Evolutionary conservation across 2,329 filamentous ascomycete genomes (phyloP).

Genomic region (Stagonosporopsis cucurbitacearum): DNA sequence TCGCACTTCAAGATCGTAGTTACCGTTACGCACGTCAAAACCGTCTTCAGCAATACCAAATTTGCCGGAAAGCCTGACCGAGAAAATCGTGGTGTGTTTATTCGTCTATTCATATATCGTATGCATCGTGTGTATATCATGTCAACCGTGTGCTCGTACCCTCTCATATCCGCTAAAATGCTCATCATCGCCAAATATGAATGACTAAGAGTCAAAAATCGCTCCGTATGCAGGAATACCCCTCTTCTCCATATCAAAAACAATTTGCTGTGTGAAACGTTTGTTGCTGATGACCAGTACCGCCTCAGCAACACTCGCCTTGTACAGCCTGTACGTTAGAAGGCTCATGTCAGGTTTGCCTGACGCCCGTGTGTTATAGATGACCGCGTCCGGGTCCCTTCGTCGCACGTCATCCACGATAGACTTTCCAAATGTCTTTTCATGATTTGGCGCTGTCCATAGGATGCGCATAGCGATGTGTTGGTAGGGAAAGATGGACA

Average conservation of each 20-base stretch:
- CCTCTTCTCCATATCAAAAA: conserved; percentile 71
- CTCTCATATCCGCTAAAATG: background rate
- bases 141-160: background rate
- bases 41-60: background rate
- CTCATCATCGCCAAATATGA: background rate
- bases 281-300: conserved; percentile 79
- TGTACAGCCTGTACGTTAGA: conserved; percentile 61
- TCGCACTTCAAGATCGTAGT: background rate
- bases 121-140: background rate
- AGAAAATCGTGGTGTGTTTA: background rate
- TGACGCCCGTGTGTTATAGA: conserved; percentile 69
- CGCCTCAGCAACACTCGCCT: conserved; percentile 65
- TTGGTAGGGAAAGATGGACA: conserved; percentile 59
- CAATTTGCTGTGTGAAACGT: conserved; percentile 71
- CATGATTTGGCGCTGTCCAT: conserved; percentile 72
- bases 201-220: conserved; percentile 68
- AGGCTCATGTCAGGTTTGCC: conserved; percentile 70
- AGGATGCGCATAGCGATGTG: conserved; percentile 66
- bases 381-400: conserved; percentile 68
- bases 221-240: conserved; percentile 75
- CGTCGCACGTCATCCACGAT: conserved; percentile 65
- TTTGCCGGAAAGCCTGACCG: background rate
- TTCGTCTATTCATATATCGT: conserved; percentile 1
- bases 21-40: background rate
- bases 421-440: conserved; percentile 67